Evolutionary conservation across 2,329 filamentous ascomycete species (phyloP).

Genomic region (Hymenoscyphus fructigenus): DNA sequence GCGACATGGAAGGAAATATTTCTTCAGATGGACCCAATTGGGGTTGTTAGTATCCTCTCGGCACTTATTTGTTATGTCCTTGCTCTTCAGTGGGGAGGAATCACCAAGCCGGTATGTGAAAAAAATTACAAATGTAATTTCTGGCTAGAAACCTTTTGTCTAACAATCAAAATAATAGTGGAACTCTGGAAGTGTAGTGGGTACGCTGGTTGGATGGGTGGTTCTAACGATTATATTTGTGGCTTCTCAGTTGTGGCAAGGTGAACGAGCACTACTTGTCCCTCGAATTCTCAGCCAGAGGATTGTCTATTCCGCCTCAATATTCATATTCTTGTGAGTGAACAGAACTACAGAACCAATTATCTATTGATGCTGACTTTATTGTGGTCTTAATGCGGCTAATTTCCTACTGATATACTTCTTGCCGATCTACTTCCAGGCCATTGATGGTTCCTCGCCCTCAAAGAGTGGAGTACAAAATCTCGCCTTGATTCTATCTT

Average conservation of each 20-base stretch:
- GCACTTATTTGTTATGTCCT: slow-evolving; percentile 42
- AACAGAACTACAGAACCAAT: neutral
- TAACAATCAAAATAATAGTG: slow-evolving; percentile 28
- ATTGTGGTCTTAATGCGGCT: slow-evolving; percentile 14
- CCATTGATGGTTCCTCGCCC: slow-evolving; percentile 26
- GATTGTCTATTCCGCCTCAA: neutral
- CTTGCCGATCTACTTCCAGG: slow-evolving; percentile 34
- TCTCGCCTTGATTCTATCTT: slow-evolving; percentile 28
- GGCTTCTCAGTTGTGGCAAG: slow-evolving; percentile 40
- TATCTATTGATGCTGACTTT: neutral
- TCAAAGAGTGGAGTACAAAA: slow-evolving; percentile 25
- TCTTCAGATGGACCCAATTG: slow-evolving; percentile 45
- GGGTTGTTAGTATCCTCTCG: slow-evolving; percentile 45
- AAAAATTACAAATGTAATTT: no score
- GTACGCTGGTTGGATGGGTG: slow-evolving; percentile 39
- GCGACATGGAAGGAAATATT: slow-evolving; percentile 42
- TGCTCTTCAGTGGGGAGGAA: slow-evolving; percentile 45
- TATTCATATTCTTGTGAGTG: slow-evolving; percentile 7
- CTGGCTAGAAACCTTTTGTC: no score
- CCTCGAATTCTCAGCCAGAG: slow-evolving; percentile 5
- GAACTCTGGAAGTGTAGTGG: slow-evolving; percentile 41
- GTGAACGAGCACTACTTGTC: slow-evolving; percentile 31
- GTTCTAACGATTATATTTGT: slow-evolving; percentile 34
- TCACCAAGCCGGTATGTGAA: slow-evolving; percentile 35
- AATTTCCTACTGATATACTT: slow-evolving; percentile 18